Evolutionary conservation across 805 yeast species (phyloP), one percentile per base, ranked within the genome.

Genomic region (Saturnispora zaruensis): DNA sequence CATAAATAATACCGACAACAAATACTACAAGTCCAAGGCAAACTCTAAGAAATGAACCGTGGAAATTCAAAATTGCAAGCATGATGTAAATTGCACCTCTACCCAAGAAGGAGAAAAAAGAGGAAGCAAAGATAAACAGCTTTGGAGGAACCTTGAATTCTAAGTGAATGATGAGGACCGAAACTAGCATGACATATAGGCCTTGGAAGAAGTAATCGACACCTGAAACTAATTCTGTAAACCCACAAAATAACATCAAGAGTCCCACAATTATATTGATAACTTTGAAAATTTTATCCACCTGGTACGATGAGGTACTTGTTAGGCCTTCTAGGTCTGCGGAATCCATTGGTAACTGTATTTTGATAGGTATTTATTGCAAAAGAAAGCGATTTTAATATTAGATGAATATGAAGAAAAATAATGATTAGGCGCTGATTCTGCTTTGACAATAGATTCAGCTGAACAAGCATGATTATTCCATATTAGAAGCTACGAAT

Each of bases 81-180:
- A 77, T 65, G 21, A 76, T 57, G 60, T 79, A 80, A 53, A 78
- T 82, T 72, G 56, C 63, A 24, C 91, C 93, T 57, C 93, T 75
- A 9, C 93, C 91, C n/a, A 83, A 63, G 56, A 82, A 82, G 26
- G 85, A 79, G 60, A 79, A 82, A 56, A 82, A 72, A 52, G 83
- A 82, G 3, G 87, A 81, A 6, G 80, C 85, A 58, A 78, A 84
- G 5, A 77, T 72, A 56, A 78, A 74, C n/a, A 84, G 75, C 53
- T 79, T 77, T 5, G 83, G 74, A 16, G 87, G 81, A 13, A 73
- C 74, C 40, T 63, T 63, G 71, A 52, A 71, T 59, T 63, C 72
- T 51, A 78, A 65, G 43, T 71, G 67, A 7, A 79, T 78, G 48
- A 82, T 74, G 7, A 71, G 68, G 4, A 66, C 69, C 21, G 89